These are phyloP conservation scores for Allium fistulosum DNA, from an alignment of 106 monocot genomes.

Conservation along the genomic window DNA sequence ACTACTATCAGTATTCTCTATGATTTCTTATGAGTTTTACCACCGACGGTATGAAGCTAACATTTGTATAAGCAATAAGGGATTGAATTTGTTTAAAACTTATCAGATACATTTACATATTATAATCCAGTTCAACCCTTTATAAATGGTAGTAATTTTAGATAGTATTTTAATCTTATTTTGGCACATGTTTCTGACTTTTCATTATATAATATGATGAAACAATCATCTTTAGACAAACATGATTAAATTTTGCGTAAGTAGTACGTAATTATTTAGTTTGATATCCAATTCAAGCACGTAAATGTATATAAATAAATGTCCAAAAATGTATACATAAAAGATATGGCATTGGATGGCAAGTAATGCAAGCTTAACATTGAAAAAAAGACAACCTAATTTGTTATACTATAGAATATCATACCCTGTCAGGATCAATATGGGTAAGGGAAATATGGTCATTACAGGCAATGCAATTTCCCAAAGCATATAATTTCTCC, in stretches of 20 bases:
- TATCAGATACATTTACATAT: no score
- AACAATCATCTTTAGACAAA: neutral
- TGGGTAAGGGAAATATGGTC: constrained; percentile 95
- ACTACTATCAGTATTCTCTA: no score
- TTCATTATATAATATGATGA: no score
- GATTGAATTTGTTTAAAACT: no score
- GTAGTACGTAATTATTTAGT: neutral
- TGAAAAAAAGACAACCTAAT: neutral
- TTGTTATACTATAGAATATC: no score
- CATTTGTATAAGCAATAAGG: no score
- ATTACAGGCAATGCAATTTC: constrained; percentile 93
- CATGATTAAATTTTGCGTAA: neutral
- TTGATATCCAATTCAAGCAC: neutral
- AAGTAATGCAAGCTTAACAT: neutral
- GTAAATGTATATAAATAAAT: neutral
- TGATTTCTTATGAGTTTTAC: no score
- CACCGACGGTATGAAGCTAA: no score
- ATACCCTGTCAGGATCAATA: constrained; percentile 80
- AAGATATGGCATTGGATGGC: neutral
- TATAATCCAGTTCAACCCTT: no score
- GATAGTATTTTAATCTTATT: no score
- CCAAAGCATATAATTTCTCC: constrained; percentile 75
- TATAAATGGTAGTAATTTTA: no score
- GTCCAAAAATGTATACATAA: neutral
- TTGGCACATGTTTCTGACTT: no score